Evolutionary conservation across 306 rosid genomes (phyloP), one percentile per base, ranked within the genome.

Genomic region (Vigna angularis): DNA sequence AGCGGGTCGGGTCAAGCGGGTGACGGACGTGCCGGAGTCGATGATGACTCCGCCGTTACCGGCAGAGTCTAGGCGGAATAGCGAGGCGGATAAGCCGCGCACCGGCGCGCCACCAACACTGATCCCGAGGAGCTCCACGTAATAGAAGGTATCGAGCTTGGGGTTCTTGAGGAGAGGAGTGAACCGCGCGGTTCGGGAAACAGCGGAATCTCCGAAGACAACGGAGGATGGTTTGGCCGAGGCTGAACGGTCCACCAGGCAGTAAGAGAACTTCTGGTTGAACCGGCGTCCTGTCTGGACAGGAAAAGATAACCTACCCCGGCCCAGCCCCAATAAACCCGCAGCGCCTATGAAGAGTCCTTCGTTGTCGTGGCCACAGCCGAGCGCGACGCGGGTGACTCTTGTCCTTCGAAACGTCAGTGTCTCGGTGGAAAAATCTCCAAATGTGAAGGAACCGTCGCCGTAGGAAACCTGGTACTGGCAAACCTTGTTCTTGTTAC

Each of bases 271-370:
- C 40, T 95, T 95, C 70, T 70, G 81, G 77, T 88, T 91, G 85
- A 92, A 95, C 26, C 79, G 88, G 40, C 74, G 53, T 0, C 98
- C 98, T 51, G 90, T 73, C 74, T 92, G 98, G 2, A 83, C 50
- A 3, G 98, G 98, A 45, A 95, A 95, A 0, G 98, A 95, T 5
- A 95, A 47, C 70, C 62, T 77, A 0, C 98, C 98, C 2, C 98
- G 90, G 50, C 98, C 98, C 7, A 95, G 95, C 0, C 98, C 98
- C 9, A 92, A 68, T 0, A 95, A 72, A 12, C 98, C 98, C 0
- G 97, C 98, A 0, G 98, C 98, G 17, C 98, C 98, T 3, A 91
- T 88, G 73, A 95, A 95, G n/a, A 95, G 72, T 0, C 98, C 98
- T 68, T 89, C 93, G 34, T 95, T 89, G 32, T 91, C 91, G 79